Evolutionary conservation across 805 yeast genomes (phyloP).

Genomic region (Isabelozyma pseudorhagii): DNA sequence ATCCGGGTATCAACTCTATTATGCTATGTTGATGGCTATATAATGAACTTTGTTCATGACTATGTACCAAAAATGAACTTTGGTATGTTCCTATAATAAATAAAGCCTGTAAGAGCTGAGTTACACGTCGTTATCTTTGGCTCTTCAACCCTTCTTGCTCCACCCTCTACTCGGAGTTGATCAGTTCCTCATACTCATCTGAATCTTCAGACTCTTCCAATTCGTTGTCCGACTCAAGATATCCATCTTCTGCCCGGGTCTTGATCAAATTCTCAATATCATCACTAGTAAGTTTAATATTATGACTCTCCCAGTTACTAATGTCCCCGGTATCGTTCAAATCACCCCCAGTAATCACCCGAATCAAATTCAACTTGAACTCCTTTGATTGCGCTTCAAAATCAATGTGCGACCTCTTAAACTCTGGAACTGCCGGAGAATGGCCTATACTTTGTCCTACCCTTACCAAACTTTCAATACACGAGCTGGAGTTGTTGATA

Average conservation of each 20-base stretch:
- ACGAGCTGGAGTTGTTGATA: conserved; percentile 58
- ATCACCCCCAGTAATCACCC: conserved; percentile 59
- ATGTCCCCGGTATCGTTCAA: conserved; percentile 25
- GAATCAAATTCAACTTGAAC: conserved; percentile 46
- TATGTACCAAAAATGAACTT: no score
- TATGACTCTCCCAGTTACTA: conserved; percentile 36
- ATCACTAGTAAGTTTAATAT: conserved; percentile 18
- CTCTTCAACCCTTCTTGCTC: neutral
- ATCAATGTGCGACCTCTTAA: conserved; percentile 43
- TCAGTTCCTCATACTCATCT: neutral
- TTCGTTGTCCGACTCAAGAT: conserved; percentile 6
- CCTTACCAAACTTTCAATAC: conserved; percentile 77
- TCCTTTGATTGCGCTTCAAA: conserved; percentile 47
- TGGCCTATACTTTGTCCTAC: conserved; percentile 96
- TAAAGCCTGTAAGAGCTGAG: no score
- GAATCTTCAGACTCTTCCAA: neutral
- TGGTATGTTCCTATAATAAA: no score
- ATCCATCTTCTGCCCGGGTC: neutral
- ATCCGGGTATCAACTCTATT: no score
- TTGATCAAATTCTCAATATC: conserved; percentile 17
- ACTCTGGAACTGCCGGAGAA: conserved; percentile 46
- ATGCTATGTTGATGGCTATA: no score
- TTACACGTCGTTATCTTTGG: no score
- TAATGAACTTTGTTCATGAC: no score
- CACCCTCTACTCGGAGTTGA: neutral